Evolutionary conservation across 495 filamentous ascomycete species (phyloP).

Genomic region (Barbatosphaeria neglecta): DNA sequence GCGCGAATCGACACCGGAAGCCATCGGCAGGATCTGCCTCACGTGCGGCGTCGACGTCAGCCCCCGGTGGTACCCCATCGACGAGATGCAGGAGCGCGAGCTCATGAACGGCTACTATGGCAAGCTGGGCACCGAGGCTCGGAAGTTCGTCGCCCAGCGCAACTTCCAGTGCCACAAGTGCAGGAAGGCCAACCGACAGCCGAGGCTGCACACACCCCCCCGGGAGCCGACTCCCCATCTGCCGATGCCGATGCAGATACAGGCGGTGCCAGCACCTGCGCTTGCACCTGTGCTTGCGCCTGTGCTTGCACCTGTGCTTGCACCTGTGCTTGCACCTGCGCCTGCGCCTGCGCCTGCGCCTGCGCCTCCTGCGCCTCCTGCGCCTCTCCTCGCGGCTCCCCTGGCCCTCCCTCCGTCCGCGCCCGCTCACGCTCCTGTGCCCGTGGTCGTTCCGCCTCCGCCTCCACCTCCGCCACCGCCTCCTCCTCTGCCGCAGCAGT

Average conservation of each 20-base stretch:
- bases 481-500: slow-evolving; percentile 17
- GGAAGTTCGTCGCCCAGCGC: slow-evolving; percentile 38
- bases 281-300: too few relatives aligned
- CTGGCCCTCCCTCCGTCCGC: slow-evolving; percentile 22
- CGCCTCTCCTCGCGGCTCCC: too few relatives aligned
- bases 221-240: slow-evolving; percentile 7
- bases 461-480: slow-evolving; percentile 16
- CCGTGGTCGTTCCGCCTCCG: slow-evolving; percentile 33
- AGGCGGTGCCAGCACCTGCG: too few relatives aligned
- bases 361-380: too few relatives aligned
- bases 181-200: slow-evolving; percentile 30
- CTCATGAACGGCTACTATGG: slow-evolving; percentile 30
- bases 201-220: slow-evolving; percentile 17
- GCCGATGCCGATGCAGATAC: background rate
- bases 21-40: slow-evolving; percentile 36
- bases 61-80: slow-evolving; percentile 47
- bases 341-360: too few relatives aligned
- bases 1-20: slow-evolving; percentile 4
- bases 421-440: slow-evolving; percentile 19
- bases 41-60: slow-evolving; percentile 49
- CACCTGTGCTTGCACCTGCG: too few relatives aligned
- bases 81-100: slow-evolving; percentile 25
- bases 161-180: slow-evolving; percentile 47
- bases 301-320: too few relatives aligned
- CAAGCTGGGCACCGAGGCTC: slow-evolving; percentile 25